Conservation (phyloP, 1,139 yeast genomes). For the Wickerhamomyces sp. region DNA sequence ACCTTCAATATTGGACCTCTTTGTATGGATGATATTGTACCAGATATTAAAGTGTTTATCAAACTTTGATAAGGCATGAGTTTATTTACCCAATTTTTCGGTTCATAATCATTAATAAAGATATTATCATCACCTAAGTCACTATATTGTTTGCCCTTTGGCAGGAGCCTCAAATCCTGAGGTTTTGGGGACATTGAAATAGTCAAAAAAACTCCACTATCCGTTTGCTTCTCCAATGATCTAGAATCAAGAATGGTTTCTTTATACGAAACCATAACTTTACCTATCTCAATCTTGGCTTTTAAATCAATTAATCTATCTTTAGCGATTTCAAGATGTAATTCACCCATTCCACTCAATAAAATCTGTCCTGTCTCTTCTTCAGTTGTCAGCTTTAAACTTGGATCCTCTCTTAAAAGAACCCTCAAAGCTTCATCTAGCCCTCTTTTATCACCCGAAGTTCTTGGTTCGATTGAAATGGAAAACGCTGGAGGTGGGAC, state of each 20-base stretch:
- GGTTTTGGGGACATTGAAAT: conserved; percentile 52
- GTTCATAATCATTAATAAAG: conserved; percentile 27
- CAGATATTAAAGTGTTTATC: conserved; percentile 50
- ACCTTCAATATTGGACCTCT: conserved; percentile 51
- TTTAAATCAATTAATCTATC: conserved; percentile 79
- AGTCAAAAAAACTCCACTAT: conserved; percentile 26
- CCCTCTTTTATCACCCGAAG: conserved; percentile 71
- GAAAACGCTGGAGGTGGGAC: conserved; percentile 94
- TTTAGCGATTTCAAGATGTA: conserved; percentile 83
- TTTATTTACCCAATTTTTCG: conserved; percentile 22
- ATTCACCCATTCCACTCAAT: conserved; percentile 79
- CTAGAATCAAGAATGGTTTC: conserved; percentile 50
- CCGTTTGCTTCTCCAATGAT: conserved; percentile 20
- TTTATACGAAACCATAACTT: conserved; percentile 83
- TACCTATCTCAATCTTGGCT: conserved; percentile 76
- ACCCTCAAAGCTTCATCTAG: conserved; percentile 65
- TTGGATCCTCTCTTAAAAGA: conserved; percentile 80
- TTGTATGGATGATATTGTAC: conserved; percentile 68
- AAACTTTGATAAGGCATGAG: conserved; percentile 51
- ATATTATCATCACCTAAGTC: conserved; percentile 35
- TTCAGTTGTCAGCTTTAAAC: conserved; percentile 60
- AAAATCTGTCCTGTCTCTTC: conserved; percentile 88
- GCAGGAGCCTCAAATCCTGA: conserved; percentile 30
- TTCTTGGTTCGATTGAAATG: conserved; percentile 75
- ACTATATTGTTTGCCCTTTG: conserved; percentile 29